Evolutionary conservation across 2,329 filamentous ascomycete species (phyloP), one percentile per base, ranked within the genome.

Genomic region (Rhynchosporium agropyri): DNA sequence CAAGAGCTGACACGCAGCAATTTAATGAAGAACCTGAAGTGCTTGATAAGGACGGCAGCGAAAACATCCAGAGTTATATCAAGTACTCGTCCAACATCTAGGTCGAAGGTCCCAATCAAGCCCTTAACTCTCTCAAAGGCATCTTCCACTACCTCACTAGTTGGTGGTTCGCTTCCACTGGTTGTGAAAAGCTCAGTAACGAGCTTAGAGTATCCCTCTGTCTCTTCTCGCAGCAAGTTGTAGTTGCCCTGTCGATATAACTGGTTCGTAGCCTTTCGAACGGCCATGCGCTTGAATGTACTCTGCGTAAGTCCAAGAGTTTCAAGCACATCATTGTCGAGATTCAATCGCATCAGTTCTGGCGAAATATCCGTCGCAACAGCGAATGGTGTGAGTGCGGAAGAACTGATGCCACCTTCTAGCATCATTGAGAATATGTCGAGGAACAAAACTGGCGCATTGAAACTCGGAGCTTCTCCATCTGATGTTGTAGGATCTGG

Each of bases 161-260:
- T 87, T n/a, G 89, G 89, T 28, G 87, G 86, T 60, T 89, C 86
- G 70, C 88, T 88, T 69, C 88, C 88, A 71, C 90, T 91, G 0
- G 90, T 96, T 7, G 92, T 94, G 76, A 97, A 99, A 38, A 98
- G 87, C 75, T 99, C 95, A 0, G 94, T 97, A 64, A 97, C 87
- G 53, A 99, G 85, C 76, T 99, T 99, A 0, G 95, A 93, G 74
- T 97, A 99, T 46, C 96, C 95, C 77, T 99, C 95, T 0, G 92
- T 92, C 77, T 99, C 95, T 78, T 99, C 95, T 50, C 95, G 88
- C 26, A 99, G 80, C 7, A 99, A 80, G 72, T 99, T 99, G 80
- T 97, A 98, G 76, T 97, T 98, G 13, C 94, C 92, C 77, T 98
- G 95, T 64, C 93, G 89, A 76, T 99, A 99, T 0, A 99, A 83